Evolutionary conservation across 352 stramenopile species (phyloP).

Genomic region (Pythium vanterpoolii): DNA sequence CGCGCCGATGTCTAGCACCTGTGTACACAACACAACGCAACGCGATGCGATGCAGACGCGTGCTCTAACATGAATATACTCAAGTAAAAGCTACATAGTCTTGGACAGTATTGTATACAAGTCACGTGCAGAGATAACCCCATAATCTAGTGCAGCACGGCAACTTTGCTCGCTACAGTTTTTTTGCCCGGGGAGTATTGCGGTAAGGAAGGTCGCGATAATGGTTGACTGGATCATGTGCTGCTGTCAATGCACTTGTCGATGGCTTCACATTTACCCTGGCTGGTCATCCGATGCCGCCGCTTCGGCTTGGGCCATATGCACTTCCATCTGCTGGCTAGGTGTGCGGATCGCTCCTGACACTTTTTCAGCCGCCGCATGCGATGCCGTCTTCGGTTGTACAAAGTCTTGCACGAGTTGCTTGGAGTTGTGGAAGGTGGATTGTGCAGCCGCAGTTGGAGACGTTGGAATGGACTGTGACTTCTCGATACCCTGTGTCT

Average conservation of each 20-base stretch:
- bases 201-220: not conserved
- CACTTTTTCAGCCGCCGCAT: conserved; percentile 6
- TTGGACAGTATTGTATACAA: not conserved
- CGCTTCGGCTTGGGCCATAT: conserved; percentile 20
- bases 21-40: not conserved
- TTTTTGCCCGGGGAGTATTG: conserved; percentile 4
- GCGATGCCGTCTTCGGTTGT: conserved; percentile 11
- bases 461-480: not conserved
- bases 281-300: not conserved
- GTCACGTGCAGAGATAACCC: not conserved
- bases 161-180: not conserved
- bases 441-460: conserved; percentile 6
- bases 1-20: conserved; percentile 11
- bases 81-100: not conserved
- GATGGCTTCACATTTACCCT: not conserved
- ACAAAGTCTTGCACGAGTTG: conserved; percentile 25
- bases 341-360: conserved; percentile 19
- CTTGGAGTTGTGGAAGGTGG: conserved; percentile 23
- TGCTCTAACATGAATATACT: not conserved
- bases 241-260: not conserved
- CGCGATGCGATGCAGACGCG: not conserved
- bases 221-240: not conserved
- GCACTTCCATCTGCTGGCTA: conserved; percentile 19
- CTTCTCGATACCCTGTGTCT: conserved; percentile 7
- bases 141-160: not conserved